These are phyloP conservation scores for Tribonema minus DNA, from an alignment of 108 stramenopile species.

Conservation along the genomic window DNA sequence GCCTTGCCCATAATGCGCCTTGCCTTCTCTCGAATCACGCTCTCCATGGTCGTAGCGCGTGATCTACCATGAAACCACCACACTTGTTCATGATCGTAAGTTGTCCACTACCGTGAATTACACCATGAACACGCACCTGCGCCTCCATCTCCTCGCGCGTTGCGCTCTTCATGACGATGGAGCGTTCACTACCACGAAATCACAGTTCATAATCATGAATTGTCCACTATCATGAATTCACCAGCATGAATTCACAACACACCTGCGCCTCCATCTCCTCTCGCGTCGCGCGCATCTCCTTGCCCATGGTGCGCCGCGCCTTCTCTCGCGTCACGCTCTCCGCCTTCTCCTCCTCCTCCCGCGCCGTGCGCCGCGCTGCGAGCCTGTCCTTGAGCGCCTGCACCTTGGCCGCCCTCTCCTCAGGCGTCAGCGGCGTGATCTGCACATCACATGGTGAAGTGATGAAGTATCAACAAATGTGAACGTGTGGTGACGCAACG, in stretches of 20 bases:
- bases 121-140: background rate
- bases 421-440: constrained; percentile 73
- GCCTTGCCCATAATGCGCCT: constrained; percentile 33
- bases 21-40: constrained; percentile 67
- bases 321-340: constrained; percentile 79
- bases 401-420: constrained; percentile 83
- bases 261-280: constrained; percentile 84
- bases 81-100: no score
- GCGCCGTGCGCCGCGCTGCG: constrained; percentile 70
- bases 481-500: no score
- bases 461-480: no score
- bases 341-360: constrained; percentile 76
- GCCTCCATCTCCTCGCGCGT: constrained; percentile 73
- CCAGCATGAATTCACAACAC: background rate
- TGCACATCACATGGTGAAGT: no score
- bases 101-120: no score
- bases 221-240: no score
- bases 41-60: no score
- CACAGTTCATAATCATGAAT: no score
- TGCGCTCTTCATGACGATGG: no score
- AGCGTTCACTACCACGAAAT: no score
- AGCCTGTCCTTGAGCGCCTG: constrained; percentile 76
- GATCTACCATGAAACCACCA: no score
- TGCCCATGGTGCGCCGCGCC: constrained; percentile 31
- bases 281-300: constrained; percentile 22